Percentiles rank a stretch among this genome's conserved stretches.
These are phyloP conservation scores for Oldenlandia corymbosa DNA, from an alignment of 257 asterid species.

Conservation along the genomic window DNA sequence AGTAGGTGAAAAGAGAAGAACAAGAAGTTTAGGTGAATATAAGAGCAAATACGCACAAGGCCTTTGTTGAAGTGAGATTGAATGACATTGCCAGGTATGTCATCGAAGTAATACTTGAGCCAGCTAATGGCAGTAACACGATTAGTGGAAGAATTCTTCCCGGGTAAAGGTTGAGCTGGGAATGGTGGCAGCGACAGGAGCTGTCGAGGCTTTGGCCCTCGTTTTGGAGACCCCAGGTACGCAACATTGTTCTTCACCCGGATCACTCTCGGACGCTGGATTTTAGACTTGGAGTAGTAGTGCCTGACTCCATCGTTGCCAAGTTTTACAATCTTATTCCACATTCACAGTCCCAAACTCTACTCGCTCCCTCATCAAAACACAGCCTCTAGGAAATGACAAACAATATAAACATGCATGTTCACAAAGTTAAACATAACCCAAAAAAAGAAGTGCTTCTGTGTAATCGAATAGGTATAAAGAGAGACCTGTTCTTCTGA, in stretches of 20 bases:
- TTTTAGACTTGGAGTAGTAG: conserved; percentile 33
- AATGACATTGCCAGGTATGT: conserved; percentile 49
- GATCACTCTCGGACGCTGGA: conserved; percentile 45
- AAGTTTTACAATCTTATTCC: conserved; percentile 40
- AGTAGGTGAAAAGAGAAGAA: background rate
- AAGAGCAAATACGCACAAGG: conserved; percentile 45
- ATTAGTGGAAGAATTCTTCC: conserved; percentile 38
- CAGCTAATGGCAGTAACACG: conserved; percentile 87
- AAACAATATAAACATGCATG: background rate
- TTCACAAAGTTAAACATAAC: no score
- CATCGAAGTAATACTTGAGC: conserved; percentile 89
- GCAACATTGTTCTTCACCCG: conserved; percentile 72
- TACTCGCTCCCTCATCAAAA: conserved; percentile 3
- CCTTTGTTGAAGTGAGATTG: conserved; percentile 74
- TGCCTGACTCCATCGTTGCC: conserved; percentile 29
- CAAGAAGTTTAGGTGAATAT: conserved; percentile 6
- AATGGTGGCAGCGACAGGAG: conserved; percentile 80
- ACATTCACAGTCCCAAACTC: conserved; percentile 27
- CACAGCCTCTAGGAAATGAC: background rate
- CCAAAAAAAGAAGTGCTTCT: background rate
- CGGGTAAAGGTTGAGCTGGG: conserved; percentile 76
- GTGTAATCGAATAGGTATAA: no score
- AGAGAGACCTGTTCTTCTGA: no score
- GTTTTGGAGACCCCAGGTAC: conserved; percentile 56
- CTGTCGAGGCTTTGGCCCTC: conserved; percentile 74